Conservation (phyloP, 345 rosid species). For the Noccaea caerulescens region DNA sequence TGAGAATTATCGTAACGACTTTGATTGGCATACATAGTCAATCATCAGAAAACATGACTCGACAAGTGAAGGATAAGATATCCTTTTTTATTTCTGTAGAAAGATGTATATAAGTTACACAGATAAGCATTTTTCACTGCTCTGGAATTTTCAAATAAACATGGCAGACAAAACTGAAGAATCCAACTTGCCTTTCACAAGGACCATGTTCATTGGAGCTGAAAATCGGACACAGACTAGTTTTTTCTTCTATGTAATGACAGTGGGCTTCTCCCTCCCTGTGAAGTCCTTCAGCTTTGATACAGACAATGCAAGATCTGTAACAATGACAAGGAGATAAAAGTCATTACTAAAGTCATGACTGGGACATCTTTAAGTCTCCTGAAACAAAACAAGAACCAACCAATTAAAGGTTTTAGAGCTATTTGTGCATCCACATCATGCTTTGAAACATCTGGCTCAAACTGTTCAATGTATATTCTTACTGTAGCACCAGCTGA, state of each 20-base stretch:
- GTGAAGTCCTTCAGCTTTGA: conserved; percentile 92
- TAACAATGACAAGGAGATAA: conserved; percentile 40
- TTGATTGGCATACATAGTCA: conserved; percentile 15
- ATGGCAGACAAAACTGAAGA: conserved; percentile 52
- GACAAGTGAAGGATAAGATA: conserved; percentile 9
- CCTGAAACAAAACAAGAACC: conserved; percentile 19
- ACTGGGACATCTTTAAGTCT: conserved; percentile 17
- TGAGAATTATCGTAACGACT: neutral
- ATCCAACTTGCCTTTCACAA: conserved; percentile 38
- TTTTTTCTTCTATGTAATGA: conserved; percentile 63
- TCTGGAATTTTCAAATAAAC: conserved; percentile 29
- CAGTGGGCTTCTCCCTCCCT: conserved; percentile 95
- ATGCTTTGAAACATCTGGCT: conserved; percentile 81
- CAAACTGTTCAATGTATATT: conserved; percentile 79
- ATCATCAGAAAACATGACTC: conserved; percentile 9
- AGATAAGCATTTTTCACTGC: conserved; percentile 39
- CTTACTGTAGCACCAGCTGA: conserved; percentile 94
- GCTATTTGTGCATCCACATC: conserved; percentile 88
- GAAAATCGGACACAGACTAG: neutral
- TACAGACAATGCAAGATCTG: conserved; percentile 82
- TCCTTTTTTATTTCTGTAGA: conserved; percentile 11
- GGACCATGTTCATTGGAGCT: conserved; percentile 9
- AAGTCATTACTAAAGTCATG: conserved; percentile 24
- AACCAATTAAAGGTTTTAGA: conserved; percentile 85
- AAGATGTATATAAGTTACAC: conserved; percentile 31